Evolutionary conservation across 2,329 filamentous ascomycete genomes (phyloP).

Genomic region (Cercospora sp.): DNA sequence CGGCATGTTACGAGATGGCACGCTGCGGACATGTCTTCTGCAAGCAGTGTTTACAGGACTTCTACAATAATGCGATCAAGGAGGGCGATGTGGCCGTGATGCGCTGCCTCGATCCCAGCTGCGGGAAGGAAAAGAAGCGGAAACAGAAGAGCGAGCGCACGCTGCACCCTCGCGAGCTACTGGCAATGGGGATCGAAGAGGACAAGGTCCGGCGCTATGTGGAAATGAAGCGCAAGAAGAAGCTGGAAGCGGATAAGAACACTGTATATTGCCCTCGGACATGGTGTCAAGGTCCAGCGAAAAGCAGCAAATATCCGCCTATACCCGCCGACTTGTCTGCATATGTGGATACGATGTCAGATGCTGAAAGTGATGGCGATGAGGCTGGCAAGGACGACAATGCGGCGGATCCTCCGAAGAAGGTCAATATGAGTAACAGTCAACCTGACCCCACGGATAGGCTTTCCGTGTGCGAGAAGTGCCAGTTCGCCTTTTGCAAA

Average conservation of each 20-base stretch:
- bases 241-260: constrained; percentile 85
- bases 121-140: constrained; percentile 51
- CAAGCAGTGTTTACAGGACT: constrained; percentile 79
- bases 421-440: constrained; percentile 20
- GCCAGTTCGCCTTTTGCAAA: constrained; percentile 82
- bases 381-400: constrained; percentile 1
- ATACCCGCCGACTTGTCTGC: constrained; percentile 44
- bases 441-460: constrained; percentile 54
- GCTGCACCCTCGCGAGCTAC: constrained; percentile 78
- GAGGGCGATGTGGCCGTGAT: constrained; percentile 80
- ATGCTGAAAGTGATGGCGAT: constrained; percentile 37
- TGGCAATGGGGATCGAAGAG: constrained; percentile 53
- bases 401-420: constrained; percentile 14
- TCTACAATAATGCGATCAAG: constrained; percentile 82
- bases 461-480: constrained; percentile 84
- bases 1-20: constrained; percentile 70
- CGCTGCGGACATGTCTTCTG: constrained; percentile 93
- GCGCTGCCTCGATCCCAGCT: constrained; percentile 76
- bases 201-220: constrained; percentile 82
- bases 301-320: constrained; percentile 53
- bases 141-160: constrained; percentile 63
- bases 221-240: constrained; percentile 85
- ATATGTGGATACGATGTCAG: constrained; percentile 39
- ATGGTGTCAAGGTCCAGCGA: constrained; percentile 89
- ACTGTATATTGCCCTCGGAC: constrained; percentile 89